These are phyloP conservation scores for Solanum hybrid DNA, from an alignment of 305 asterid genomes.

Conservation along the genomic window DNA sequence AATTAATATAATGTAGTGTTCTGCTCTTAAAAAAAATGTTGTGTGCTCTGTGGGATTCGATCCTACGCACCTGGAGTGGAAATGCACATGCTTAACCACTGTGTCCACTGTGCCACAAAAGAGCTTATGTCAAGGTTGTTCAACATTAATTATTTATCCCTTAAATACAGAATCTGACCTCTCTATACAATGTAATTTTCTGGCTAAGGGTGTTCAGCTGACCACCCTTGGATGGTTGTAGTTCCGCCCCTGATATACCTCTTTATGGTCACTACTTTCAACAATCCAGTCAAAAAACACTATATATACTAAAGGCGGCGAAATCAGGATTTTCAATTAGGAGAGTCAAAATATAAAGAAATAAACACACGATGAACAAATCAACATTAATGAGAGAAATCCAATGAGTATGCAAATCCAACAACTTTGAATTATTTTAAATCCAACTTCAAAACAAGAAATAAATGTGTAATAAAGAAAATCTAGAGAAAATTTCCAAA, in stretches of 20 bases:
- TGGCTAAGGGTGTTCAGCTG: no score
- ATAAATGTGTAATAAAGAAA: background rate
- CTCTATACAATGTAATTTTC: no score
- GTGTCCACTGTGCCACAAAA: no score
- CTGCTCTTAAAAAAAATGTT: no score
- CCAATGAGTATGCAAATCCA: background rate
- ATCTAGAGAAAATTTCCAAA: background rate
- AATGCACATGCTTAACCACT: no score
- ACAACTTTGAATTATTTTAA: background rate
- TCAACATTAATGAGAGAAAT: background rate
- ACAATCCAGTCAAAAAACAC: background rate
- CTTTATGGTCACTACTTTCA: background rate
- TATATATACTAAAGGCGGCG: rapidly evolving
- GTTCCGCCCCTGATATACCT: background rate
- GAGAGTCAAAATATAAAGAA: background rate
- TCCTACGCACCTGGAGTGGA: no score
- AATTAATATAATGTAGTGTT: no score
- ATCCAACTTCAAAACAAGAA: background rate
- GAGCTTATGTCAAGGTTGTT: no score
- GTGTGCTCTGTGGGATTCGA: no score
- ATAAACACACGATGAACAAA: background rate
- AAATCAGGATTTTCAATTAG: background rate
- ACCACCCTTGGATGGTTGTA: no score
- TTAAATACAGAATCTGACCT: no score
- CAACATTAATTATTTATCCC: no score